Evolutionary conservation across 495 filamentous ascomycete genomes (phyloP).

Genomic region (Aspergillus steynii): DNA sequence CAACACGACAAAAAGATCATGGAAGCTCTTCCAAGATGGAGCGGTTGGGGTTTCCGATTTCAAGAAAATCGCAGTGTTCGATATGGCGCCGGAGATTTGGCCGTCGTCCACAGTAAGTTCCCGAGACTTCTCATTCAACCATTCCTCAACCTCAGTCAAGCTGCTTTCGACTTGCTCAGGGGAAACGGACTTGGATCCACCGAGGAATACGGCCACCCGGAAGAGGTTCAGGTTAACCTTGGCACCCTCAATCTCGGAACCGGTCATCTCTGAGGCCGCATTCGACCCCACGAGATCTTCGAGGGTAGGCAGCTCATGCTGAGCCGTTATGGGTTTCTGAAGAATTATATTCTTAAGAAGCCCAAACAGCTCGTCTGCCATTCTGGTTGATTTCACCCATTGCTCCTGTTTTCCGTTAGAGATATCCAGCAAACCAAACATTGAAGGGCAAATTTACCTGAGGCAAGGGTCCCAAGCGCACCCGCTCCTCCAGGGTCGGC

Average conservation of each 20-base stretch:
- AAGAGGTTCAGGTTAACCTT: conserved; percentile 37
- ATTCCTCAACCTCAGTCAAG: conserved; percentile 37
- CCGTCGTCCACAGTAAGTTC: conserved; percentile 24
- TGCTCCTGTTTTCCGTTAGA: conserved; percentile 28
- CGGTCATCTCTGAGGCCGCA: conserved; percentile 34
- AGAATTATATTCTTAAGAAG: conserved; percentile 32
- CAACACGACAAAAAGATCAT: conserved; percentile 34
- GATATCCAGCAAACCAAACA: background rate
- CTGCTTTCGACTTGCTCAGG: conserved; percentile 32
- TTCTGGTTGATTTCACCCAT: conserved; percentile 39
- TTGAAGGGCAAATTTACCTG: conserved; percentile 26
- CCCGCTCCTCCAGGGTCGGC: conserved; percentile 41
- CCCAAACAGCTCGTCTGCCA: conserved; percentile 39
- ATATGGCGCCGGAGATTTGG: conserved; percentile 25
- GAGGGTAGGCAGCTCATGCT: conserved; percentile 31
- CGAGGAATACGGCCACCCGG: conserved; percentile 35
- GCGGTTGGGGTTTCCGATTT: conserved; percentile 27
- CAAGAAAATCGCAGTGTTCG: conserved; percentile 28
- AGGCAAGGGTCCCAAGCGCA: conserved; percentile 44
- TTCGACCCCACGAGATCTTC: conserved; percentile 26
- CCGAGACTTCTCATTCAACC: conserved; percentile 30
- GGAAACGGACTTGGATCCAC: conserved; percentile 36
- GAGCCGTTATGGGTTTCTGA: conserved; percentile 34
- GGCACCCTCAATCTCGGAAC: conserved; percentile 32
- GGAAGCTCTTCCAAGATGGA: conserved; percentile 45